Conservation (phyloP, 176 grass and related monocot species). For the Rhynchospora pubera region DNA sequence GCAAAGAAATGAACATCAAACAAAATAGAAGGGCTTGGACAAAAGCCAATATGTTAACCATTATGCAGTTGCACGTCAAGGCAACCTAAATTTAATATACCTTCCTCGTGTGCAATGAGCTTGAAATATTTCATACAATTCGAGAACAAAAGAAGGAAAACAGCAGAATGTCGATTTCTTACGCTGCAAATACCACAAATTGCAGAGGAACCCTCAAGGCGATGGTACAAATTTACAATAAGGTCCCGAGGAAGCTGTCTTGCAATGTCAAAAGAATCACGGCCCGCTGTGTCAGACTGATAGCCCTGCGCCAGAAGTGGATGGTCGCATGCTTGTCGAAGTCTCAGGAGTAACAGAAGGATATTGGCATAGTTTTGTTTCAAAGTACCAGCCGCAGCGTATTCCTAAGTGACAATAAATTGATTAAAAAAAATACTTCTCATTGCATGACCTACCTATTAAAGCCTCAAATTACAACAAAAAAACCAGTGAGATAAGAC, state of each 20-base stretch:
- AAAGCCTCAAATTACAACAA: background rate
- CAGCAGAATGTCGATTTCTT: constrained; percentile 32
- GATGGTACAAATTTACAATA: constrained; percentile 62
- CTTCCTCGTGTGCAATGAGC: background rate
- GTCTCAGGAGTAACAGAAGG: constrained; percentile 78
- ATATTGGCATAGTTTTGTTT: constrained; percentile 98
- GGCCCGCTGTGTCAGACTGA: constrained; percentile 56
- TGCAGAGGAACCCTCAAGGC: constrained; percentile 54
- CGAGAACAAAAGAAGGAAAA: background rate
- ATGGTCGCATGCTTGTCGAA: constrained; percentile 96
- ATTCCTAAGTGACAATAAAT: constrained; percentile 48
- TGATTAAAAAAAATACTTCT: constrained; percentile 3
- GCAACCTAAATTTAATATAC: background rate
- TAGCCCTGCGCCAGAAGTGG: constrained; percentile 81
- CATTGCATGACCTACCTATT: background rate
- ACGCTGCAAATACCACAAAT: constrained; percentile 77
- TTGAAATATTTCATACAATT: background rate
- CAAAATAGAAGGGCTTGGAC: background rate
- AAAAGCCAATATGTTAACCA: background rate
- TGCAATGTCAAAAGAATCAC: constrained; percentile 80
- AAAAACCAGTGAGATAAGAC: background rate
- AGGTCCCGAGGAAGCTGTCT: constrained; percentile 67
- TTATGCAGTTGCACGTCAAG: background rate
- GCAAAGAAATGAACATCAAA: constrained; percentile 4
- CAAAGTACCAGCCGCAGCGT: constrained; percentile 84